phyloP scores from a whole-genome alignment of 2,329 filamentous ascomycete genomes.

The Penicillium sp. region DNA sequence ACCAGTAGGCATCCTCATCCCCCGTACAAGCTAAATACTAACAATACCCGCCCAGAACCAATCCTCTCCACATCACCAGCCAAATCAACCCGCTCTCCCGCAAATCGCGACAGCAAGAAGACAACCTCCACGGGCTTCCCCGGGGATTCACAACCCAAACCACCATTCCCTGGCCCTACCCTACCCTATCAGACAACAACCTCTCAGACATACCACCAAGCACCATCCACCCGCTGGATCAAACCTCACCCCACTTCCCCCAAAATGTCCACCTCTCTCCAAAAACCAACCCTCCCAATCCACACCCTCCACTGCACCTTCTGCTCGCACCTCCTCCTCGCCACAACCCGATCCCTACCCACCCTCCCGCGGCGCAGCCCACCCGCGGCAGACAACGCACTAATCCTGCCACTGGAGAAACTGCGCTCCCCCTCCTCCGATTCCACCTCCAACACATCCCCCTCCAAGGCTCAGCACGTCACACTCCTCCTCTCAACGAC shows the following conservation, averaged over 20 bases:
- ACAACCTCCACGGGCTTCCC: not conserved
- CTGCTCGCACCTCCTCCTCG: conserved; percentile 66
- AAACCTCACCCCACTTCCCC: not conserved
- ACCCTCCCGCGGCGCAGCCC: conserved; percentile 55
- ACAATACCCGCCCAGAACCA: not conserved
- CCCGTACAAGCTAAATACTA: not conserved
- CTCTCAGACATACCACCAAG: not conserved
- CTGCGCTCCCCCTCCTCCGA: conserved; percentile 12
- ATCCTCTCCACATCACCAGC: not conserved
- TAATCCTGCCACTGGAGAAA: conserved; percentile 58
- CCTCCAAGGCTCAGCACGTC: conserved; percentile 33
- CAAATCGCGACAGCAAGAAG: not conserved
- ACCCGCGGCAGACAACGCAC: conserved; percentile 55
- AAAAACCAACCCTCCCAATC: conserved; percentile 33
- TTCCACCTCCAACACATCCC: not conserved
- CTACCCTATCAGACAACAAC: not conserved
- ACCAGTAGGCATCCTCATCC: too few relatives aligned
- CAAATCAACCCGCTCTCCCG: not conserved
- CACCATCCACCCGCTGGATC: not conserved
- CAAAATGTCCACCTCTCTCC: conserved; percentile 3
- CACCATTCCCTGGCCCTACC: too few relatives aligned
- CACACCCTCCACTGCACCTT: conserved; percentile 63
- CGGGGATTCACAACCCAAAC: not conserved
- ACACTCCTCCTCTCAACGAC: conserved; percentile 57
- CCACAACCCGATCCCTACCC: conserved; percentile 57